These are phyloP conservation scores for Rhizophagus sp. DNA, from an alignment of 192 early-diverging fungal genomes.

Conservation along the genomic window DNA sequence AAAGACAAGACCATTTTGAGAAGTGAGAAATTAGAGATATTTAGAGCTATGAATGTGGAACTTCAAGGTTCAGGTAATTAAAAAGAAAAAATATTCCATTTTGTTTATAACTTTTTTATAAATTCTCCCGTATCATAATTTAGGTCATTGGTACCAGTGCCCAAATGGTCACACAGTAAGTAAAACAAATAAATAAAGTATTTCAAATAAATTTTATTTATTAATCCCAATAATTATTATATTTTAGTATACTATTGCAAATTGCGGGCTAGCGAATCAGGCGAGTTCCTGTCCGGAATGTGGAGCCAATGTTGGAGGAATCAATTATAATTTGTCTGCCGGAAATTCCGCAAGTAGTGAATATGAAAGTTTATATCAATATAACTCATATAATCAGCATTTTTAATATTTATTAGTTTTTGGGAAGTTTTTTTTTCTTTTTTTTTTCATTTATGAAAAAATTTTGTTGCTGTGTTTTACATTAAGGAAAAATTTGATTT, in stretches of 20 bases:
- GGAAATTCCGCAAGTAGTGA: background rate
- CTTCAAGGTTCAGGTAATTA: slow-evolving; percentile 5
- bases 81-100: background rate
- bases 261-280: background rate
- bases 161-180: background rate
- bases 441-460: no score
- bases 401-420: no score
- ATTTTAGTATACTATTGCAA: background rate
- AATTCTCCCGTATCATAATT: background rate
- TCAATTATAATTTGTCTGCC: background rate
- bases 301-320: background rate
- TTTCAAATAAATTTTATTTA: background rate
- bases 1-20: background rate
- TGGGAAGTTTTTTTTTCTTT: no score
- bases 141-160: background rate
- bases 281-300: background rate
- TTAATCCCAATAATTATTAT: background rate
- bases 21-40: slow-evolving; percentile 11
- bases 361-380: background rate
- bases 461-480: no score
- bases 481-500: no score
- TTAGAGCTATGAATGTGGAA: background rate
- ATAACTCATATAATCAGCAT: background rate
- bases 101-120: background rate
- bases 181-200: background rate